phyloP scores from a whole-genome alignment of 768 basidiomycete species.

The Phylloporus arenicola region DNA sequence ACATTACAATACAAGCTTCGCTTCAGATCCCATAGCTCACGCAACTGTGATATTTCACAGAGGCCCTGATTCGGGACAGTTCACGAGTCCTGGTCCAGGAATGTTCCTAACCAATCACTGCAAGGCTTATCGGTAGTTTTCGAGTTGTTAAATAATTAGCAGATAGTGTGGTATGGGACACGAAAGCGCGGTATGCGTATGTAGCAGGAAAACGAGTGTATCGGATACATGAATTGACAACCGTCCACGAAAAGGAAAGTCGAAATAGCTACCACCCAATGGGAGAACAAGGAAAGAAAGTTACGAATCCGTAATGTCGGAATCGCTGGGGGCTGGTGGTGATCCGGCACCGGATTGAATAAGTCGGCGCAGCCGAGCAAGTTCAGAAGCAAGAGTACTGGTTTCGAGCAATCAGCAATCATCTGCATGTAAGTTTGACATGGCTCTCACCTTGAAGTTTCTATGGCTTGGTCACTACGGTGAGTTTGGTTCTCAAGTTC shows the following conservation, averaged over 20 bases:
- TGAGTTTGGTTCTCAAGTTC: conserved; percentile 49
- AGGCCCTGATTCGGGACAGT: too few species aligned
- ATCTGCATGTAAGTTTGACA: background rate
- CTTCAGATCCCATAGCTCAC: too few species aligned
- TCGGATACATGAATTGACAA: conserved; percentile 29
- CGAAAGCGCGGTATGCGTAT: conserved; percentile 13
- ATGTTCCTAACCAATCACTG: too few species aligned
- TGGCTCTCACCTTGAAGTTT: conserved; percentile 54
- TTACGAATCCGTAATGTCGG: conserved; percentile 13
- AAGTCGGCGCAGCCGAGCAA: conserved; percentile 64
- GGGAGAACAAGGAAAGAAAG: background rate
- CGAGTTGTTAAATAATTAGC: conserved; percentile 10
- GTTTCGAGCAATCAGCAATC: background rate
- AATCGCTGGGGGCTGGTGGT: conserved; percentile 15
- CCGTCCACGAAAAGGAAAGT: conserved; percentile 17
- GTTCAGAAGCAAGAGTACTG: conserved; percentile 57
- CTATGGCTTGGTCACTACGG: conserved; percentile 52
- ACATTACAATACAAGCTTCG: too few species aligned
- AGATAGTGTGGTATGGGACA: conserved; percentile 27
- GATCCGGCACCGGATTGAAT: conserved; percentile 54
- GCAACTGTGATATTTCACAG: too few species aligned
- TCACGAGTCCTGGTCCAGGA: too few species aligned
- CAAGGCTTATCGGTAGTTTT: too few species aligned
- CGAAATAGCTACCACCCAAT: conserved; percentile 1
- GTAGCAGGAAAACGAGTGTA: conserved; percentile 23